A percentile compares a stretch with the other conserved stretches of the same genome.
phyloP scores from a whole-genome alignment of 179 eudicot genomes.

The Silene coronaria region DNA sequence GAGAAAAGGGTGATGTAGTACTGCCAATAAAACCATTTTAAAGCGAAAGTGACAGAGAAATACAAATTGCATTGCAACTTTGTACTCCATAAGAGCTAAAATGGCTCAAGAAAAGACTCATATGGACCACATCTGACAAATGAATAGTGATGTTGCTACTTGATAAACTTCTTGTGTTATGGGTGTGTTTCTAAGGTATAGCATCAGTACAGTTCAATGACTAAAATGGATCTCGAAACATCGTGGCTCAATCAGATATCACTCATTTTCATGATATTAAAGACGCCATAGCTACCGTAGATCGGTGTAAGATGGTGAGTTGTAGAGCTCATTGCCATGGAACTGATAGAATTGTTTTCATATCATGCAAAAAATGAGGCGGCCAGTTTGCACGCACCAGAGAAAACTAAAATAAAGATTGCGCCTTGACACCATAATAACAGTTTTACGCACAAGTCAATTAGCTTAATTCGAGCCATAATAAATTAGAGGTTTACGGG shows the following conservation, averaged over 20 bases:
- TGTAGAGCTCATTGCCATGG: background rate
- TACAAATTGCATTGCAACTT: conserved; percentile 12
- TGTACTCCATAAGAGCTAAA: conserved; percentile 4
- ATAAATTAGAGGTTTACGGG: too few relatives aligned
- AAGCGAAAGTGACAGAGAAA: conserved; percentile 25
- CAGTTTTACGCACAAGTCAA: too few relatives aligned
- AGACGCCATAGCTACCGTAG: background rate
- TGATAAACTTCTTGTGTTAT: background rate
- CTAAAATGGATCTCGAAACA: too few relatives aligned
- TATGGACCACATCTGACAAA: conserved; percentile 24
- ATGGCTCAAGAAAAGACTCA: background rate
- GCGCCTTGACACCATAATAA: too few relatives aligned
- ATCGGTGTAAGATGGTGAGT: background rate
- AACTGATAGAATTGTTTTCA: background rate
- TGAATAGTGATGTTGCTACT: conserved; percentile 9
- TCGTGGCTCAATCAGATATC: too few relatives aligned
- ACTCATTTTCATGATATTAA: background rate
- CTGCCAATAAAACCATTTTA: conserved; percentile 16
- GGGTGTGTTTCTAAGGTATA: background rate
- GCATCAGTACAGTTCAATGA: too few relatives aligned
- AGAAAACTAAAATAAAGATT: too few relatives aligned
- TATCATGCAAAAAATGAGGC: background rate
- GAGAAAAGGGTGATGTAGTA: conserved; percentile 21
- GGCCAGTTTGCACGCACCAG: too few relatives aligned
- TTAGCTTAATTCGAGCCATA: too few relatives aligned